A percentile compares a stretch with the other conserved stretches of the same genome.
Conservation (phyloP, 139 green algal genomes). For the Chlamydomonas sphaeroides region DNA sequence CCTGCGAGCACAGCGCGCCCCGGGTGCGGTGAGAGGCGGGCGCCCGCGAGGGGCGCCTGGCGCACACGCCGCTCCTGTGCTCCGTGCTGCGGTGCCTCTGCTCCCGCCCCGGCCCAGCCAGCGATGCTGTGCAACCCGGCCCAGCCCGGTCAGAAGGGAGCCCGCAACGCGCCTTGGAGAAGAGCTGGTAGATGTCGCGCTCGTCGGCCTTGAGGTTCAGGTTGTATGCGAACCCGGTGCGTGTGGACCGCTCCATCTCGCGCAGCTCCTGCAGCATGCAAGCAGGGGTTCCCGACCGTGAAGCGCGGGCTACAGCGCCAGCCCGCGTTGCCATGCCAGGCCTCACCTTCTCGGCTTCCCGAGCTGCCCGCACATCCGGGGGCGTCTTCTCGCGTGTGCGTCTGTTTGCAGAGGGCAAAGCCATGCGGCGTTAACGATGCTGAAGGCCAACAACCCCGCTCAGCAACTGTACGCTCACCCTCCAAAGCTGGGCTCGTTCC, state of each 20-base stretch:
- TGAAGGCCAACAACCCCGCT: background rate
- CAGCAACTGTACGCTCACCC: no score
- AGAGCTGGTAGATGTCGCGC: constrained; percentile 88
- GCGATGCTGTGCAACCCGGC: no score
- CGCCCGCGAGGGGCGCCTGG: no score
- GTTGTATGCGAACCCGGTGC: constrained; percentile 93
- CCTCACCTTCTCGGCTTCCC: constrained; percentile 69
- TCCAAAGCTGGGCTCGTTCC: background rate
- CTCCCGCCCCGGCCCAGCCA: no score
- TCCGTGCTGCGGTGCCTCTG: no score
- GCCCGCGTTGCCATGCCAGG: background rate
- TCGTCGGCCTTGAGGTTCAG: constrained; percentile 86
- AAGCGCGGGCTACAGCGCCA: background rate
- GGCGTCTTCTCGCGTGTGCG: constrained; percentile 62
- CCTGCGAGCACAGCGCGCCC: background rate
- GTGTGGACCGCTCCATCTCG: constrained; percentile 84
- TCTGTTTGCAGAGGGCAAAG: constrained; percentile 3
- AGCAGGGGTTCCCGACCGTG: background rate
- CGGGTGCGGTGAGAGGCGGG: no score
- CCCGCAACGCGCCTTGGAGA: constrained; percentile 34
- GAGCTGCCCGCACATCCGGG: constrained; percentile 68
- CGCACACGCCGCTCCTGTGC: no score
- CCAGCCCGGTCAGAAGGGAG: no score
- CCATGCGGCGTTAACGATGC: background rate
- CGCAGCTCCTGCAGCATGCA: constrained; percentile 48